Percentiles rank a stretch among this genome's conserved stretches.
These are phyloP conservation scores for Francoa sonchifolia DNA, from an alignment of 441 rosid species.

Conservation along the genomic window DNA sequence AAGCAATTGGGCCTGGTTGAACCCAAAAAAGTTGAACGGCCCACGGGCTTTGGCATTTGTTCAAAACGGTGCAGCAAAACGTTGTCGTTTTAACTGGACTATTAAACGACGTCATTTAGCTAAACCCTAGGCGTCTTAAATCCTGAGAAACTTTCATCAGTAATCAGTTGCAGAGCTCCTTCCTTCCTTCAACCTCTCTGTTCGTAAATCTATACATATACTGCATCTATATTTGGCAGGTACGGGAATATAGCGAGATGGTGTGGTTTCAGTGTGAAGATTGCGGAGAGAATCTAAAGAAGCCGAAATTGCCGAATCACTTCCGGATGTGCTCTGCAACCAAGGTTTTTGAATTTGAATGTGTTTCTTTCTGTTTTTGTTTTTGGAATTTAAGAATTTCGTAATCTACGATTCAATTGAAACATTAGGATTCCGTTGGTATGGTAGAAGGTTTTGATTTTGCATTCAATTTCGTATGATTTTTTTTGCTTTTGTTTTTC, in stretches of 20 bases:
- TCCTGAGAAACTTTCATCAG: background rate
- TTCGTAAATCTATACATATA: background rate
- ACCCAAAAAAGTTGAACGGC: too few species aligned
- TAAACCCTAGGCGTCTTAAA: conserved; percentile 3
- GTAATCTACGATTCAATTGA: background rate
- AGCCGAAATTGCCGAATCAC: conserved; percentile 76
- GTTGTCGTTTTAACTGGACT: too few species aligned
- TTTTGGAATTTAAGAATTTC: background rate
- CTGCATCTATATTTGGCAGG: background rate
- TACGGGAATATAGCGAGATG: conserved; percentile 25
- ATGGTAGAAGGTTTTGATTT: too few species aligned
- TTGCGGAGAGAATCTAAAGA: conserved; percentile 85
- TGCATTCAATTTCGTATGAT: background rate
- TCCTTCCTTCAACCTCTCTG: background rate
- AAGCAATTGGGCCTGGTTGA: too few species aligned
- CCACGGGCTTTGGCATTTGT: too few species aligned
- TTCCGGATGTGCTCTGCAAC: conserved; percentile 72
- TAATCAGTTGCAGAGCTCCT: background rate
- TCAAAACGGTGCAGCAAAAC: too few species aligned
- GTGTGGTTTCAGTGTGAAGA: conserved; percentile 99
- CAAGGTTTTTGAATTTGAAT: conserved; percentile 30
- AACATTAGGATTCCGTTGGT: too few species aligned
- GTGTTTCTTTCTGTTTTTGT: background rate
- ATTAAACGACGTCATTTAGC: too few species aligned
- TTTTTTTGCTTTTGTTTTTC: background rate